A percentile compares a stretch with the other conserved stretches of the same genome.
Evolutionary conservation across 2,329 filamentous ascomycete genomes (phyloP).

Genomic region (Aureobasidium subglaciale): DNA sequence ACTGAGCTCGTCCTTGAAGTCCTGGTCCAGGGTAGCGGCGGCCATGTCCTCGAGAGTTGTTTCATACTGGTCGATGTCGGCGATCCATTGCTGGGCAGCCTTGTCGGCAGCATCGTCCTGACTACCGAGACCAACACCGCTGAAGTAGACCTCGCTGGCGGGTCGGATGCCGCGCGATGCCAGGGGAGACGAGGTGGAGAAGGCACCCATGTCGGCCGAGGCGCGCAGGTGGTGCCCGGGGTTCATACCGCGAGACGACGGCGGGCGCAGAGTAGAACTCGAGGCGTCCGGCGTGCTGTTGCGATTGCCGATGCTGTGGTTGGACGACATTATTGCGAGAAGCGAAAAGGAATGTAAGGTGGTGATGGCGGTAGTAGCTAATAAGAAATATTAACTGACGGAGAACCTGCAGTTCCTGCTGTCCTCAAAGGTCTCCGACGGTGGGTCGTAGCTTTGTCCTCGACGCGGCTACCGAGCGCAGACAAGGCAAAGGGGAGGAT

Average conservation of each 20-base stretch:
- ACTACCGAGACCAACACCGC: conserved; percentile 61
- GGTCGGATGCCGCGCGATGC: conserved; percentile 78
- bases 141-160: conserved; percentile 87
- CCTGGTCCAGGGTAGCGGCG: conserved; percentile 94
- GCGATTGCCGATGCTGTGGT: conserved; percentile 59
- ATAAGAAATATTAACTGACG: conserved; percentile 24
- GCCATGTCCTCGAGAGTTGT: conserved; percentile 99
- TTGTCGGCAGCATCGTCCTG: conserved; percentile 85
- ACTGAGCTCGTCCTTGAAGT: conserved; percentile 98
- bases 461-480: conserved; percentile 3
- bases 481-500: conserved; percentile 2
- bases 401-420: conserved; percentile 74
- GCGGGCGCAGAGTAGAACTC: conserved; percentile 74
- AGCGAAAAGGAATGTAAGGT: conserved; percentile 13
- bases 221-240: conserved; percentile 81
- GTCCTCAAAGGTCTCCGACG: conserved; percentile 66
- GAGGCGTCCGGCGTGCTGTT: conserved; percentile 95
- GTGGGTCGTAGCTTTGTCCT: conserved; percentile 3
- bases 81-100: conserved; percentile 96
- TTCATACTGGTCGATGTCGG: conserved; percentile 98
- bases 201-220: conserved; percentile 90
- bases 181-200: conserved; percentile 56
- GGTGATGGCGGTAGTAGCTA: conserved; percentile 7
- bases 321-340: conserved; percentile 30
- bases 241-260: conserved; percentile 68